Evolutionary conservation across 1,284 basidiomycete species (phyloP).

Genomic region (Leucoagaricus sp.): DNA sequence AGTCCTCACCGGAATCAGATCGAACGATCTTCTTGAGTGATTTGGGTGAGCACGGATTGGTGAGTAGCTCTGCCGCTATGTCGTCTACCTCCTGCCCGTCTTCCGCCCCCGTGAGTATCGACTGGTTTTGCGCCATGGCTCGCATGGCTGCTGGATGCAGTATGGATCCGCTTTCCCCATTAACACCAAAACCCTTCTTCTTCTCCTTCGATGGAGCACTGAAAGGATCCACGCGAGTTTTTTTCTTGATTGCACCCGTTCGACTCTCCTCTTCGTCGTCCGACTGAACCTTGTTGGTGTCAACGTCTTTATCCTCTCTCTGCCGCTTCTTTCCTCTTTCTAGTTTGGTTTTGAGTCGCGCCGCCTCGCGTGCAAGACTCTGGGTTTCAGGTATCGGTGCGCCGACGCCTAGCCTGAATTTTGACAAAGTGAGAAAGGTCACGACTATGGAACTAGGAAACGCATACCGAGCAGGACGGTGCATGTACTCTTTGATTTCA

Average conservation of each 20-base stretch:
- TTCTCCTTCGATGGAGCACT: conserved; percentile 36
- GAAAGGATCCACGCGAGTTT: conserved; percentile 58
- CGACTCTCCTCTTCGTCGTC: conserved; percentile 55
- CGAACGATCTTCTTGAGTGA: conserved; percentile 19
- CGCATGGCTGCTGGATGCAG: neutral
- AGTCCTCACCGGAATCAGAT: no score
- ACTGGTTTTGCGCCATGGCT: neutral
- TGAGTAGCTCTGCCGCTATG: neutral
- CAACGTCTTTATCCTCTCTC: conserved; percentile 36
- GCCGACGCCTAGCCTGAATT: conserved; percentile 66
- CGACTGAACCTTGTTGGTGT: conserved; percentile 20
- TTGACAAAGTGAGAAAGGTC: conserved; percentile 16
- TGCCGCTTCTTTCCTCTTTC: conserved; percentile 49
- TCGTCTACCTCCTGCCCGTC: neutral
- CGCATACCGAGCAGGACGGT: conserved; percentile 63
- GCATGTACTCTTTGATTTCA: conserved; percentile 65
- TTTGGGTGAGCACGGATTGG: neutral
- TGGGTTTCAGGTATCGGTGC: conserved; percentile 53
- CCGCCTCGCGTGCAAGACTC: conserved; percentile 45
- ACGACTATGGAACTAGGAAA: neutral
- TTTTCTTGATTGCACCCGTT: conserved; percentile 57
- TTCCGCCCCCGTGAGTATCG: neutral
- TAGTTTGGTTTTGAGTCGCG: conserved; percentile 57
- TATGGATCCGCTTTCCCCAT: neutral
- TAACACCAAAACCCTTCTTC: conserved; percentile 19